Conservation (phyloP, 768 basidiomycete genomes). For the Calocera viscosa region DNA sequence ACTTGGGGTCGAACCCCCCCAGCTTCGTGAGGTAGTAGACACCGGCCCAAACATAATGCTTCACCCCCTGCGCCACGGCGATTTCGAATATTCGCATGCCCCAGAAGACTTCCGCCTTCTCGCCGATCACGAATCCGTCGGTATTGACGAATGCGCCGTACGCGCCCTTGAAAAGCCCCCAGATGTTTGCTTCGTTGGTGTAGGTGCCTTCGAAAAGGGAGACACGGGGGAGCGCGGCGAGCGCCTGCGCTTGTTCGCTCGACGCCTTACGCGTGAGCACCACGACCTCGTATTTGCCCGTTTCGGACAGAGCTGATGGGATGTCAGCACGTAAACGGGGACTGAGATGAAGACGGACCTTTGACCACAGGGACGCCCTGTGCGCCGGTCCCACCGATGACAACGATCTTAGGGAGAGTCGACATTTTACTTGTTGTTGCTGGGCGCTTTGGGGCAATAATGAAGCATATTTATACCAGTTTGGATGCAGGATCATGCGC, state of each 20-base stretch:
- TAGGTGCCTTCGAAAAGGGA: constrained; percentile 5
- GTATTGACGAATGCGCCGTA: constrained; percentile 21
- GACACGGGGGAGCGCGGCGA: neutral
- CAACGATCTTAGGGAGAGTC: neutral
- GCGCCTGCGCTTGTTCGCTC: neutral
- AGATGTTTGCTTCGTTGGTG: neutral
- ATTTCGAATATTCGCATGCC: constrained; percentile 9
- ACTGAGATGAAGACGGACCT: neutral
- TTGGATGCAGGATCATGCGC: no score
- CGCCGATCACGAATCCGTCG: constrained; percentile 13
- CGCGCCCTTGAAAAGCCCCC: constrained; percentile 24
- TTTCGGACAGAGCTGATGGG: neutral
- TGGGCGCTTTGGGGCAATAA: no score
- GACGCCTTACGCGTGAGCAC: constrained; percentile 5
- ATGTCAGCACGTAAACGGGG: neutral
- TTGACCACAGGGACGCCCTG: constrained; percentile 7
- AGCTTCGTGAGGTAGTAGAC: neutral
- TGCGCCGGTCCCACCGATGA: constrained; percentile 11
- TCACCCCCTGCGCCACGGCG: neutral
- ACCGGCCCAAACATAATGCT: constrained; percentile 6
- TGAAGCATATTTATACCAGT: no score
- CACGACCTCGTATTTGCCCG: neutral
- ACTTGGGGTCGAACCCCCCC: constrained; percentile 6
- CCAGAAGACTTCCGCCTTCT: constrained; percentile 6
- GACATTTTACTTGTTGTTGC: no score